phyloP scores from a whole-genome alignment of 2,329 filamentous ascomycete genomes.

The Aspergillus sp. region DNA sequence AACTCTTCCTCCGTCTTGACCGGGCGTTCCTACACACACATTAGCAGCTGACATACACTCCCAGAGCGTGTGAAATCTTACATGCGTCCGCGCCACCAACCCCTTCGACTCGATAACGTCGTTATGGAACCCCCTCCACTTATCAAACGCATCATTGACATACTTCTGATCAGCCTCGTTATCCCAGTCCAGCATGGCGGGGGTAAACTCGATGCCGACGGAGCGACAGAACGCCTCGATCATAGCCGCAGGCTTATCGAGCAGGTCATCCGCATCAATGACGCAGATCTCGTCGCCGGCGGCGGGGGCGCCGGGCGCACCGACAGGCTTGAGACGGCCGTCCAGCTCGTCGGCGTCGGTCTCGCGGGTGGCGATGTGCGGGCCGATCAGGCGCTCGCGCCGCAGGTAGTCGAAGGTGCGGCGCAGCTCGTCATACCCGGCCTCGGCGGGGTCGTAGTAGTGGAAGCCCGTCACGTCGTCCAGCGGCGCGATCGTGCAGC shows the following conservation, averaged over 20 bases:
- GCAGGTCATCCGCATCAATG: slow-evolving; percentile 88
- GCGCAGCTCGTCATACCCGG: slow-evolving; percentile 86
- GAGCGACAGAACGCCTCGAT: slow-evolving; percentile 78
- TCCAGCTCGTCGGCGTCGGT: slow-evolving; percentile 30
- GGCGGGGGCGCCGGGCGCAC: slow-evolving; percentile 18
- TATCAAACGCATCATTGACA: slow-evolving; percentile 79
- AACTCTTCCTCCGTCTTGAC: slow-evolving; percentile 53
- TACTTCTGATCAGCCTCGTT: slow-evolving; percentile 67
- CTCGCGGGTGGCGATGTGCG: slow-evolving; percentile 53
- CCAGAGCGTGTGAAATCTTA: slow-evolving; percentile 26
- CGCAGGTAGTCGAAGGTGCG: slow-evolving; percentile 83
- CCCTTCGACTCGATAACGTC: slow-evolving; percentile 83
- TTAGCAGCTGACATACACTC: no score
- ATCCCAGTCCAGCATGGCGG: slow-evolving; percentile 82
- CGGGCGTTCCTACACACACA: slow-evolving; percentile 12
- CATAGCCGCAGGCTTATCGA: slow-evolving; percentile 76
- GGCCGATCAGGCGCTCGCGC: slow-evolving; percentile 67
- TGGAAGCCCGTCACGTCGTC: slow-evolving; percentile 79
- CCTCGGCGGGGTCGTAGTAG: slow-evolving; percentile 82
- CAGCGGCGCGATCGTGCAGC: slow-evolving; percentile 87
- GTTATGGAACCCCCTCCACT: slow-evolving; percentile 96
- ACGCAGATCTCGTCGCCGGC: slow-evolving; percentile 69
- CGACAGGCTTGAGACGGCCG: slow-evolving; percentile 24
- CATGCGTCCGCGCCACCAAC: slow-evolving; percentile 60
- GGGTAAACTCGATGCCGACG: slow-evolving; percentile 72